These are phyloP conservation scores for Exserohilum rostratum DNA, from an alignment of 2,329 filamentous ascomycete species.

Conservation along the genomic window DNA sequence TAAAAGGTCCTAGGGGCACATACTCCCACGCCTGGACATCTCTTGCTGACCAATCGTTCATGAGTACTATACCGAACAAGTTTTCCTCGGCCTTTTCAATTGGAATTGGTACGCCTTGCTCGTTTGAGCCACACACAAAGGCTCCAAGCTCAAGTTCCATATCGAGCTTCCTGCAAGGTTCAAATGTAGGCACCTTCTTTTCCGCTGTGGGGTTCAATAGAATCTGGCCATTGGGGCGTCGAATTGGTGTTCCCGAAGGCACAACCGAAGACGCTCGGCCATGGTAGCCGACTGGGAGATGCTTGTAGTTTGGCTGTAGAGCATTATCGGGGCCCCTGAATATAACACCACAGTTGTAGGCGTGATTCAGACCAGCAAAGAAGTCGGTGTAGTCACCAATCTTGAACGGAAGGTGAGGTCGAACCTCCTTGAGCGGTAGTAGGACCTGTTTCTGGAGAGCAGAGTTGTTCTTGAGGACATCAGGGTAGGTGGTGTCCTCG, in stretches of 20 bases:
- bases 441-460: conserved; percentile 64
- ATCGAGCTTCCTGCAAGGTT: conserved; percentile 71
- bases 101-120: conserved; percentile 67
- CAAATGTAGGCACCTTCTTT: conserved; percentile 67
- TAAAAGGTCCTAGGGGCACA: conserved; percentile 80
- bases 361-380: conserved; percentile 80
- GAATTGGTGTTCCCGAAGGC: conserved; percentile 73
- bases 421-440: conserved; percentile 64
- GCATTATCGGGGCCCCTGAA: conserved; percentile 76
- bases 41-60: conserved; percentile 88
- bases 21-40: conserved; percentile 88
- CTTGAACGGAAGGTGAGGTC: conserved; percentile 73
- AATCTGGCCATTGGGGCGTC: conserved; percentile 78
- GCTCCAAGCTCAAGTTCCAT: conserved; percentile 82
- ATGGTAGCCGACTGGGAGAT: conserved; percentile 82
- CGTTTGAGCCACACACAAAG: conserved; percentile 70
- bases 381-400: conserved; percentile 89
- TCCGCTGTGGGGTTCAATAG: conserved; percentile 66
- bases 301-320: conserved; percentile 80
- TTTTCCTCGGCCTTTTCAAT: conserved; percentile 70
- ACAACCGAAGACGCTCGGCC: conserved; percentile 78
- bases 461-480: conserved; percentile 67
- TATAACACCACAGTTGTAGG: conserved; percentile 72
- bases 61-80: conserved; percentile 78
- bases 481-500: conserved; percentile 63